Evolutionary conservation across 441 rosid genomes (phyloP), one percentile per base, ranked within the genome.

Genomic region (Manihot esculenta): DNA sequence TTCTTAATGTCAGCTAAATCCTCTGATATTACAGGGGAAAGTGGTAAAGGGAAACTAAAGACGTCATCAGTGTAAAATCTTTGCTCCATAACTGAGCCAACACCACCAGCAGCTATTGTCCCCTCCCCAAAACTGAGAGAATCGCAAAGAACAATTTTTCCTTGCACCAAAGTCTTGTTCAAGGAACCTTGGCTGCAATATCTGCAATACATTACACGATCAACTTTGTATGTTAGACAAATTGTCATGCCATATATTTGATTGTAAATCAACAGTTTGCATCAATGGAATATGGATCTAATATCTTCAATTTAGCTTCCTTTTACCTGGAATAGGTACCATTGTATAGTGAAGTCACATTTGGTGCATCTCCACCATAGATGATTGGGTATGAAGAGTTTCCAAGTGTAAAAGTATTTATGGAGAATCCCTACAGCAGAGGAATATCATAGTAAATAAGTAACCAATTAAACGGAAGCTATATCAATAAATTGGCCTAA

Each of bases 121-220:
- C 41, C 91, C 67, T 79, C 86, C 7, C 87, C 87, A 65, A 85
- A 88, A 74, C 87, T 77, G 14, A 82, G 81, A 68, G 41, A 66
- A 78, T 64, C 30, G 53, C 92, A 91, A 4, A 91, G 53, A 71
- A 91, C 89, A 33, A 91, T 86, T 74, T 87, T 91, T 21, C 92
- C 91, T 64, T 75, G 57, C 26, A 91, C 86, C 51, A 81, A 68
- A 17, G 86, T 72, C 42, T 81, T 66, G 21, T 77, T 65, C 21
- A 91, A 59, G 33, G 72, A 12, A 14, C 62, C 78, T 26, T 1
- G 18, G 0, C 0, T 0, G 63, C 87, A 80, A 24, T 21, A 55
- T 73, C 86, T 80, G 77, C 48, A 69, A 50, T 62, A 20, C 66
- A 33, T 12, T 62, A 20, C 66, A 33, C 21, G 9, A 5, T 35